Conservation (phyloP, 495 filamentous ascomycete species). For the Neurospora sp. region DNA sequence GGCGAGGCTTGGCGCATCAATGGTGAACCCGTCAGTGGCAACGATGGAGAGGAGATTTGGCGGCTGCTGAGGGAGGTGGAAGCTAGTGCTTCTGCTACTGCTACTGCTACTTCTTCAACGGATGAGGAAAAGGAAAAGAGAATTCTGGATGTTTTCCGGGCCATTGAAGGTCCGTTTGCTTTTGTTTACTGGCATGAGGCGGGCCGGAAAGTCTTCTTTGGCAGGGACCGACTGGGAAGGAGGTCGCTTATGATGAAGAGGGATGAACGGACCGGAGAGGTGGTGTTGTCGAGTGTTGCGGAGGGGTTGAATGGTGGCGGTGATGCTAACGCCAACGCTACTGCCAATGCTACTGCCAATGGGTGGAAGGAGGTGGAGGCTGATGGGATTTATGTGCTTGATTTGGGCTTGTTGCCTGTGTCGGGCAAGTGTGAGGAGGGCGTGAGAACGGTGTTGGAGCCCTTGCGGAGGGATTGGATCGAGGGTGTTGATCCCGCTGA, state of each 20-base stretch:
- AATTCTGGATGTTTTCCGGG: slow-evolving; percentile 44
- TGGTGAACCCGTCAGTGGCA: slow-evolving; percentile 46
- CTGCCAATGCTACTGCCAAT: slow-evolving; percentile 6
- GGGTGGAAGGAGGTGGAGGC: slow-evolving; percentile 75
- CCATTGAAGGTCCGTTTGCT: slow-evolving; percentile 76
- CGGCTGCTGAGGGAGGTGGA: slow-evolving; percentile 39
- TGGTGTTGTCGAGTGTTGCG: slow-evolving; percentile 70
- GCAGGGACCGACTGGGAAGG: slow-evolving; percentile 76
- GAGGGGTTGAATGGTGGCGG: slow-evolving; percentile 27
- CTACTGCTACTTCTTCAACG: not conserved
- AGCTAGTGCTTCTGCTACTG: slow-evolving; percentile 23
- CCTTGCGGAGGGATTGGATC: slow-evolving; percentile 15
- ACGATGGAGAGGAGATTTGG: slow-evolving; percentile 70
- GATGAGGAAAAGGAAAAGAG: slow-evolving; percentile 15
- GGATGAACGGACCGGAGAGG: slow-evolving; percentile 28
- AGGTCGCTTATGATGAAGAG: slow-evolving; percentile 60
- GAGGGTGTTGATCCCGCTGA: slow-evolving; percentile 7
- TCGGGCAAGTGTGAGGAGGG: too few relatives aligned
- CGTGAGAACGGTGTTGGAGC: not conserved
- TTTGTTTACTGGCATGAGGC: slow-evolving; percentile 76
- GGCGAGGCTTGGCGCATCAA: slow-evolving; percentile 88
- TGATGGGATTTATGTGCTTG: slow-evolving; percentile 61
- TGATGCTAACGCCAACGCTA: not conserved
- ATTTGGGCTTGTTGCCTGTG: slow-evolving; percentile 27
- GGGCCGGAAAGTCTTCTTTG: slow-evolving; percentile 57